Evolutionary conservation across 2,329 filamentous ascomycete species (phyloP), one percentile per base, ranked within the genome.

Genomic region (Cladosporium colombiae): DNA sequence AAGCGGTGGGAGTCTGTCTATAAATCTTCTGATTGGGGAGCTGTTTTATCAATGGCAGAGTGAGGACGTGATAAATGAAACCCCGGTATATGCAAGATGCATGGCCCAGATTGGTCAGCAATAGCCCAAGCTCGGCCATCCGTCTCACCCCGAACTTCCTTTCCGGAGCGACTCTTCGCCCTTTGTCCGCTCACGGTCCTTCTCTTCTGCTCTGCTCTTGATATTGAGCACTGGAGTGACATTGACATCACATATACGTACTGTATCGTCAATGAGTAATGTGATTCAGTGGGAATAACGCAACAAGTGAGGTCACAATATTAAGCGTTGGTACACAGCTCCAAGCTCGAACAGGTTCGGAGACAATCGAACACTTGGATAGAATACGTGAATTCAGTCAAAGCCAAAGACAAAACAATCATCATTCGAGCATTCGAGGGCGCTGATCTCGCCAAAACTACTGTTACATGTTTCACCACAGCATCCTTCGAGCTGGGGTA

Each of bases 31-130:
- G 2, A 21, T 46, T 3, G n/a, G 21, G 10, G 14, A 11, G 8
- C n/a, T 46, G n/a, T 5, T 46, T 11, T 46, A 11, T 21, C 7
- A 8, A 46, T 46, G n/a, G n/a, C 40, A 21, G 7, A 5, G 40
- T 5, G 40, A 21, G 5, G 40, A 13, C n/a, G 40, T 21, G 40
- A 46, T 46, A 3, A 46, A 46, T 46, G 40, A 14, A 35, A 35
- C 40, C n/a, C 40, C 40, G 3, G n/a, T 21, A 11, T 21, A 13
- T 46, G 40, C 40, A 21, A 13, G 37, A n/a, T 10, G 37, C 8
- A 21, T 21, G 40, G n/a, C 11, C n/a, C 21, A 13, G 40, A 62
- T 62, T 62, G 49, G 60, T 62, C 60, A 62, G 60, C 60, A 62
- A 27, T 16, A 23, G 37, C 21, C 23, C 35, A 49, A 35, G 29